Evolutionary conservation across 345 rosid species (phyloP).

Genomic region (Camelina laxa): DNA sequence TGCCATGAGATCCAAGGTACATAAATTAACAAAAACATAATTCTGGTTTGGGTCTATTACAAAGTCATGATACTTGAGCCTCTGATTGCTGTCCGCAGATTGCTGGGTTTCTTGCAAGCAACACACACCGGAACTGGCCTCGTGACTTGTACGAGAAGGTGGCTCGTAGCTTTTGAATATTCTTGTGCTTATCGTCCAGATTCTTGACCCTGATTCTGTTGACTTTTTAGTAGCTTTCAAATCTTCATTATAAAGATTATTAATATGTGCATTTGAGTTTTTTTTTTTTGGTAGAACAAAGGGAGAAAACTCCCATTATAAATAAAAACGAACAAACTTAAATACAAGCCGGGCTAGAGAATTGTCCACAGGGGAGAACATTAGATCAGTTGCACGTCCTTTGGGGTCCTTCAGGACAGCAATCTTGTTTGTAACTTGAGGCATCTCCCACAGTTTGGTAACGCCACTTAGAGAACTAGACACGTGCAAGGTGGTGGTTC

Average conservation of each 20-base stretch:
- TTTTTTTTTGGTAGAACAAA: no score
- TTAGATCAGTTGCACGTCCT: no score
- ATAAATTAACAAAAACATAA: neutral
- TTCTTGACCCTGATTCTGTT: neutral
- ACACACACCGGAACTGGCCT: constrained; percentile 86
- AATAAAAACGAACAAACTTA: no score
- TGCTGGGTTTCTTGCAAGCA: constrained; percentile 84
- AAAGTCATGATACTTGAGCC: constrained; percentile 14
- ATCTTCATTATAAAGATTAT: constrained; percentile 1
- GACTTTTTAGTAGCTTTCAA: neutral
- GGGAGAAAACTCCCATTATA: no score
- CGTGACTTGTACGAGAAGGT: constrained; percentile 85
- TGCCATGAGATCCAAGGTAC: constrained; percentile 91
- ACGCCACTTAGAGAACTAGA: constrained; percentile 59
- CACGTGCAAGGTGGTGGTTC: constrained; percentile 70
- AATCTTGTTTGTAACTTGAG: constrained; percentile 59
- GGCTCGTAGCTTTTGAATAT: constrained; percentile 70
- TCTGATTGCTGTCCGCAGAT: constrained; percentile 59
- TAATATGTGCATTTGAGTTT: neutral
- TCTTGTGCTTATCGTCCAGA: neutral
- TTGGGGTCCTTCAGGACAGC: constrained; percentile 51
- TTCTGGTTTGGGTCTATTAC: constrained; percentile 1
- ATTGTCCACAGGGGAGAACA: no score
- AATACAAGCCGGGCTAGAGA: no score
- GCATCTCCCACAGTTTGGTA: constrained; percentile 86